These are phyloP conservation scores for Psilocybe tampanensis DNA, from an alignment of 768 basidiomycete species.

Conservation along the genomic window DNA sequence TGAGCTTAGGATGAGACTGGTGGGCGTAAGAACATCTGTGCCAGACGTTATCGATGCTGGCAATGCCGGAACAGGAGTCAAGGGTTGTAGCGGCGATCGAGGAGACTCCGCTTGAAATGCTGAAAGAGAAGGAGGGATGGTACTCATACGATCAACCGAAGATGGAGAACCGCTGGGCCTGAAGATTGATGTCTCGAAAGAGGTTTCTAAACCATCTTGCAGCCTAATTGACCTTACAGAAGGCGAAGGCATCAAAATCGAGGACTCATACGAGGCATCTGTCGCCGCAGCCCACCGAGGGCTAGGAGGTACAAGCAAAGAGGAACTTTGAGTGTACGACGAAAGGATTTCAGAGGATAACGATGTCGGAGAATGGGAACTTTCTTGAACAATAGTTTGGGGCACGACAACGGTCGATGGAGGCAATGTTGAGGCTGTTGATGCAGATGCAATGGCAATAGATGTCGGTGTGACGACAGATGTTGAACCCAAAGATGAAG, in stretches of 20 bases:
- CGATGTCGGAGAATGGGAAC: slow-evolving; percentile 15
- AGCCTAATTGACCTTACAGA: slow-evolving; percentile 54
- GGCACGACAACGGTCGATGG: slow-evolving; percentile 20
- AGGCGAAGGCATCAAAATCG: slow-evolving; percentile 72
- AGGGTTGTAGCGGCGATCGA: slow-evolving; percentile 35
- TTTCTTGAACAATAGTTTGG: slow-evolving; percentile 10
- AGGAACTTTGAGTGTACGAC: slow-evolving; percentile 40
- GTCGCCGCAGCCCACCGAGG: slow-evolving; percentile 64
- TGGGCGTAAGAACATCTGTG: slow-evolving; percentile 34
- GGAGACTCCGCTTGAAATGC: slow-evolving; percentile 22
- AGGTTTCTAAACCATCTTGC: slow-evolving; percentile 62
- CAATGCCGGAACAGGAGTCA: slow-evolving; percentile 41
- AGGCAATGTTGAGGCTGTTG: slow-evolving; percentile 32
- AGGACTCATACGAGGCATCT: slow-evolving; percentile 75
- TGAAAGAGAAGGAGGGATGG: not conserved
- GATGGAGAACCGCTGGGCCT: slow-evolving; percentile 58
- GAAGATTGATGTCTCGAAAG: slow-evolving; percentile 76
- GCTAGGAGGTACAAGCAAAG: slow-evolving; percentile 38
- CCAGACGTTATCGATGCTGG: slow-evolving; percentile 32
- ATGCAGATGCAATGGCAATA: slow-evolving; percentile 25
- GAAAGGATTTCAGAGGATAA: slow-evolving; percentile 45
- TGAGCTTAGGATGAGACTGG: slow-evolving; percentile 32
- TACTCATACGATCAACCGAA: slow-evolving; percentile 20
- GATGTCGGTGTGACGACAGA: slow-evolving; percentile 35
- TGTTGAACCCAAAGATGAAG: slow-evolving; percentile 28